Evolutionary conservation across 805 yeast species (phyloP), one percentile per base, ranked within the genome.

Genomic region (Yamadazyma olivae): DNA sequence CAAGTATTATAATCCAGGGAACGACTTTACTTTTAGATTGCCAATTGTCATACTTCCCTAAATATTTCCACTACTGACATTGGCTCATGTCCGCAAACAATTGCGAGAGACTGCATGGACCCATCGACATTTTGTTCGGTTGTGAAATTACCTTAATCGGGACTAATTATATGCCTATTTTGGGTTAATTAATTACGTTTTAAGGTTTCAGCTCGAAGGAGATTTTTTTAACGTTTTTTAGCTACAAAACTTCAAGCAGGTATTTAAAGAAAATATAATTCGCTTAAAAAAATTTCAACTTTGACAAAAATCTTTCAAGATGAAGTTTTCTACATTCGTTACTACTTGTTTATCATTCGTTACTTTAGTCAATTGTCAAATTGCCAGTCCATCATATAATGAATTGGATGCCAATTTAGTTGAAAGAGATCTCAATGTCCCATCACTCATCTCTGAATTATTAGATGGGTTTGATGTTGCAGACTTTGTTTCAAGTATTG

Each of bases 1-100:
- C 41, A 50, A 48, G 36, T 47, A 46, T 34, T 53, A 55, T 28
- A 53, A 47, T 28, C 18, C 38, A 4, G 69, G 66, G 4, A 48
- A 50, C 23, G 61, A 54, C 29, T 46, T 61, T 36, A 53, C 49
- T 18, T 59, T 61, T 42, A 48, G 56, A 25, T 38, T 61, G 13
- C 67, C 67, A 2, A 23, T 61, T 17, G 44, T 44, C 12, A 22
- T 54, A 2, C 16, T 36, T 3, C 33, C 31, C 10, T 27, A n/a
- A 16, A n/a, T 15, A 13, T 20, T 20, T 7, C 23, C 7, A 20
- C 23, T 7, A 20, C 23, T 20, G 23, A n/a, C n/a, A n/a, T n/a
- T n/a, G n/a, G n/a, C n/a, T n/a, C n/a, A n/a, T n/a, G n/a, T n/a
- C n/a, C n/a, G n/a, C n/a, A n/a, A n/a, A n/a, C n/a, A n/a, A n/a